Base-by-base conservation (phyloP, 208 protist genomes). In the Crithidia thermophila region DNA sequence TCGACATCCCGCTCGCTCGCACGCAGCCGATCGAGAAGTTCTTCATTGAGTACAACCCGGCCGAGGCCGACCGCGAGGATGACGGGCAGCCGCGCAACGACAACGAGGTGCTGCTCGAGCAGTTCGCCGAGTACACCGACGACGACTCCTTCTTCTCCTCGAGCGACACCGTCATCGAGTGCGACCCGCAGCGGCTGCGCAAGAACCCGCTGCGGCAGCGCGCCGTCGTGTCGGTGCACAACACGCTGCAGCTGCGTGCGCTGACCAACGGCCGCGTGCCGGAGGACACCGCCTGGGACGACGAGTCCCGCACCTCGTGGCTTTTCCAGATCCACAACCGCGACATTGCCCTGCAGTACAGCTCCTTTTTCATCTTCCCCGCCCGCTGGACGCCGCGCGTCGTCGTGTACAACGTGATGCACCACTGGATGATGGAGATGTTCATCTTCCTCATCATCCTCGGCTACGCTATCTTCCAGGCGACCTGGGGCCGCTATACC, bases 61-160 rank as follows among this genome's bases (percentile, higher is more conserved):
- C 46, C 18, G 77, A 79, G 11, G 75, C 69, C n/a, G 65, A 58
- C 50, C 70, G 45, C 31, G 70, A 66, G 39, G 58, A 58, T 56
- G 77, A 73, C 39, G 72, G 65, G 33, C 76, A 80, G 71, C 73
- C 83, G 25, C 83, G 83, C 47, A 78, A 88, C 52, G 88, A 94
- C 55, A 85, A 90, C 31, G 88, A 91, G 56, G 58, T 93, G 56
- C 63, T 94, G 45, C 82, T 96, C 25, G 84, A 89, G 77, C 83
- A 90, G 52, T 90, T 96, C 51, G 88, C 87, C 55, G 82, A 94
- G 73, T 96, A 92, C 79, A 96, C 91, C n/a, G 81, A 96, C 73
- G 91, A 96, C 75, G 91, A 96, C 62, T 93, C 87, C 39, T 93
- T 93, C 67, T 94, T 93, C 69, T 91, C 86, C 27, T 92, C 85